These are phyloP conservation scores for Penicillium subrubescens DNA, from an alignment of 495 filamentous ascomycete species.

Conservation along the genomic window DNA sequence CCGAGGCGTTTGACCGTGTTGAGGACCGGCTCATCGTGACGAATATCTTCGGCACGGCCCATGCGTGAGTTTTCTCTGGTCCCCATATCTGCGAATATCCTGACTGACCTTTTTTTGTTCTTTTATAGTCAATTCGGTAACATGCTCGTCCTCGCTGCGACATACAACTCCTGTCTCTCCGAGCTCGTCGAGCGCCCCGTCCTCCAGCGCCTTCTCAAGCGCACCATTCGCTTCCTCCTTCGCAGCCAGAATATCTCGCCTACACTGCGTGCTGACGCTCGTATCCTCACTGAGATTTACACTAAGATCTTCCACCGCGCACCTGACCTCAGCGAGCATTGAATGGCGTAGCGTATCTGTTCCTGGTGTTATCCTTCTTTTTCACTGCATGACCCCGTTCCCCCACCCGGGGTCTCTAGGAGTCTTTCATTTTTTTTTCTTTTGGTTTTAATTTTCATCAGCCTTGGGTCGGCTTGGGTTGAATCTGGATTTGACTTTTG, in stretches of 20 bases:
- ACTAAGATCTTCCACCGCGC: conserved; percentile 48
- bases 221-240: conserved; percentile 72
- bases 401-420: background rate
- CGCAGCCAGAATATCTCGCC: conserved; percentile 64
- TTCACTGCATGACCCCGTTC: background rate
- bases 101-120: background rate
- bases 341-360: background rate
- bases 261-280: conserved; percentile 64
- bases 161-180: conserved; percentile 61
- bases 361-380: background rate
- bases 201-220: conserved; percentile 52
- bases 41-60: conserved; percentile 92
- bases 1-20: conserved; percentile 77
- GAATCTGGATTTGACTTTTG: background rate
- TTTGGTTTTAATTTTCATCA: background rate
- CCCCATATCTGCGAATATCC: background rate
- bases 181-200: conserved; percentile 50
- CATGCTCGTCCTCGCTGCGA: conserved; percentile 82
- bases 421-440: background rate
- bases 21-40: conserved; percentile 76
- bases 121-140: conserved; percentile 89
- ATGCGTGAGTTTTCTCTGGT: conserved; percentile 72
- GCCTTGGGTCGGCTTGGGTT: background rate
- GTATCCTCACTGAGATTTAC: conserved; percentile 65
- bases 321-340: conserved; percentile 12